A percentile compares a stretch with the other conserved stretches of the same genome.
Evolutionary conservation across 192 early-diverging fungal species (phyloP).

Genomic region (Umbelopsis vinacea): DNA sequence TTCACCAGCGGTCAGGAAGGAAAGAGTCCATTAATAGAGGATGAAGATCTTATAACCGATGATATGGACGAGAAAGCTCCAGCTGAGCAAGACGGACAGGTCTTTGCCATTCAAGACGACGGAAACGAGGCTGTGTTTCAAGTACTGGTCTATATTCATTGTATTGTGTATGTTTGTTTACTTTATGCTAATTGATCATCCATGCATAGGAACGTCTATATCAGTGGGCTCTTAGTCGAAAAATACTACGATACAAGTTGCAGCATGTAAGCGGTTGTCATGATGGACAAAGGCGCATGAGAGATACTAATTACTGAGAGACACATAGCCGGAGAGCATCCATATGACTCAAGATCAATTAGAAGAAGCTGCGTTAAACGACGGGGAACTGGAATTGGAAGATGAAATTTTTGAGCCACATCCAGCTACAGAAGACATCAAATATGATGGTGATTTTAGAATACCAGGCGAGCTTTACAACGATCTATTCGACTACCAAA

Average conservation of each 20-base stretch:
- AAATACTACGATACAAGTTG: constrained; percentile 34
- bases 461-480: constrained; percentile 85
- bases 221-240: constrained; percentile 49
- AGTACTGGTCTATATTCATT: constrained; percentile 28
- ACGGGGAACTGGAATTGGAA: constrained; percentile 40
- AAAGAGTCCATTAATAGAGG: constrained; percentile 19
- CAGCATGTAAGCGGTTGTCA: background rate
- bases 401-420: constrained; percentile 56
- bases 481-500: constrained; percentile 90
- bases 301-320: background rate
- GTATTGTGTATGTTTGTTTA: background rate
- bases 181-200: background rate
- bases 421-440: constrained; percentile 54
- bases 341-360: constrained; percentile 29
- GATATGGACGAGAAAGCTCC: constrained; percentile 30
- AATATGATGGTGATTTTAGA: constrained; percentile 51
- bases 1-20: background rate
- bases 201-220: constrained; percentile 43
- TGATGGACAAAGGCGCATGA: background rate
- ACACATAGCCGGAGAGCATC: background rate
- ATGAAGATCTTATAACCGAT: constrained; percentile 36
- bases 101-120: constrained; percentile 60
- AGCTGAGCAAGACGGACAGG: constrained; percentile 27
- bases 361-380: constrained; percentile 24
- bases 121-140: constrained; percentile 61